Evolutionary conservation across 148 eudicot genomes (phyloP), one percentile per base, ranked within the genome.

Genomic region (Rhododendron williamsianum): DNA sequence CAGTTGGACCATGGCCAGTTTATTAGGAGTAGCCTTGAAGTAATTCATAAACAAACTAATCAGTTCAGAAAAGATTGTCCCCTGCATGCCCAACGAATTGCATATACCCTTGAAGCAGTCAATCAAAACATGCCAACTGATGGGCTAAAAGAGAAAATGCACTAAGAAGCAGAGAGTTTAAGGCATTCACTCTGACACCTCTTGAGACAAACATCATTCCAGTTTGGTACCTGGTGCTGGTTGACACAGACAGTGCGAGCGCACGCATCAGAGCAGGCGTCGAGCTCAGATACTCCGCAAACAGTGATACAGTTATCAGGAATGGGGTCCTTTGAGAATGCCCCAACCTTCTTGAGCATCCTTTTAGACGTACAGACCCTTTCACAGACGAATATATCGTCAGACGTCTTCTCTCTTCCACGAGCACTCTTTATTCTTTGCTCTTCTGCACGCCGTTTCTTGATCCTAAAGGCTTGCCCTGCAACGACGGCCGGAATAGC

Each of bases 181-280:
- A 93, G 91, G 51, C 95, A 93, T 73, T 93, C 93, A 46, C 90
- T 93, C 76, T 93, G 93, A 73, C 95, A 93, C 76, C 95, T 88
- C 35, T 89, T 18, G 6, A 93, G 90, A 86, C 95, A 93, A 56
- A 93, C 89, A 67, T 91, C 93, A 51, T 93, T 93, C 95, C 93
- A 91, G 87, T 93, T 91, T 3, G 92, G 95, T 15, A 93, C 93
- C 76, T 91, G 95, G 88, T 93, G 95, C 83, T 91, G 95, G 79
- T 90, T 93, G 58, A 93, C 93, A 49, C 95, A 91, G 7, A 93
- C 93, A 1, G 95, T 88, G 1, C 95, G 91, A 0, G 93, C 95
- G 85, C 95, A 91, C 1, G 95, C 93, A 82, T 93, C 93, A 23
- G 93, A 85, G 86, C 95, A 93, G 5, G 95, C 90, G 86, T 93